phyloP scores from a whole-genome alignment of 1,139 yeast genomes.

The Geotrichum citri-aurantii region DNA sequence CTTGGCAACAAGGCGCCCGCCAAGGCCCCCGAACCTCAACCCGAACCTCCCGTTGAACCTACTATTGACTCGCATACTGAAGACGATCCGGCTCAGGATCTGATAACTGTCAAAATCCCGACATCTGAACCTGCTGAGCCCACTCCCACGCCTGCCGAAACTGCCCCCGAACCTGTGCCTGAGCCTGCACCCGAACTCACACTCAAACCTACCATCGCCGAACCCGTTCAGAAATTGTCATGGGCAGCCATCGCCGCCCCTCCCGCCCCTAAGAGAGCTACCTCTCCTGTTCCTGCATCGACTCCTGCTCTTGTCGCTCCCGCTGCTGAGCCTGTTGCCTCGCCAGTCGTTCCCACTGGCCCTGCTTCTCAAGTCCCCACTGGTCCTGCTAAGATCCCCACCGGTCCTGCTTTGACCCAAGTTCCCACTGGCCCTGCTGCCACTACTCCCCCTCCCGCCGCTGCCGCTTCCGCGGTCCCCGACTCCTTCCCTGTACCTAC shows the following conservation, averaged over 20 bases:
- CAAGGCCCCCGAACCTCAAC: conserved; percentile 8
- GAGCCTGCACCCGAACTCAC: conserved; percentile 16
- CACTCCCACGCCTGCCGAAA: conserved; percentile 14
- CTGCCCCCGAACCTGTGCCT: conserved; percentile 22
- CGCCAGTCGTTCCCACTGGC: conserved; percentile 10
- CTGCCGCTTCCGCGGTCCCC: not conserved
- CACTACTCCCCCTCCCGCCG: conserved; percentile 11
- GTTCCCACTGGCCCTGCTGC: conserved; percentile 18
- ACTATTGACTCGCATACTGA: conserved; percentile 18
- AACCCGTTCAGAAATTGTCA: conserved; percentile 20
- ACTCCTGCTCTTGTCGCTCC: conserved; percentile 19
- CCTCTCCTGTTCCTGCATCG: conserved; percentile 15
- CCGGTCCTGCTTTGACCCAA: conserved; percentile 8
- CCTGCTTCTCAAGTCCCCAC: conserved; percentile 20
- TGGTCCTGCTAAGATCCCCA: conserved; percentile 17
- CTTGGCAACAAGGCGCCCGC: conserved; percentile 21
- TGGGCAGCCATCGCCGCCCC: conserved; percentile 21
- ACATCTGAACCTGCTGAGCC: conserved; percentile 10
- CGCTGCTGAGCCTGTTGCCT: conserved; percentile 13
- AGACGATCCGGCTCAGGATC: conserved; percentile 14
- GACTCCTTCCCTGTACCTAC: conserved; percentile 11
- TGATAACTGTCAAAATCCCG: conserved; percentile 19
- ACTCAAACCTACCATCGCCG: conserved; percentile 30
- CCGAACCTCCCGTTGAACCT: conserved; percentile 13
- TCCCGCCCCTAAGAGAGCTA: conserved; percentile 11